These are phyloP conservation scores for Phaeolepiota aurea DNA, from an alignment of 768 basidiomycete genomes.

Conservation along the genomic window DNA sequence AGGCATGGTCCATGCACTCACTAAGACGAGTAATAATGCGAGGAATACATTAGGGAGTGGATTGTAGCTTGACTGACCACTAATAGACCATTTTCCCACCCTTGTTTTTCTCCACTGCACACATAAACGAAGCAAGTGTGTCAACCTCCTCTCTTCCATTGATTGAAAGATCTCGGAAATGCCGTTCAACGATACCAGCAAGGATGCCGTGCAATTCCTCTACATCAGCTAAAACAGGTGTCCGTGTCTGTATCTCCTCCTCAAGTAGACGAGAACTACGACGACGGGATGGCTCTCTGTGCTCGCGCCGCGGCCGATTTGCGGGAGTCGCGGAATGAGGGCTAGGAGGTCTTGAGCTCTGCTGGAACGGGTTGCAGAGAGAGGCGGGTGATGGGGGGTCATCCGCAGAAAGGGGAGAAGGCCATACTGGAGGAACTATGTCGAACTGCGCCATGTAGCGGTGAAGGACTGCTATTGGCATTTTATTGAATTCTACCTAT, in stretches of 20 bases:
- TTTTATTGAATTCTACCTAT: constrained; percentile 70
- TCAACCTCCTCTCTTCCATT: constrained; percentile 67
- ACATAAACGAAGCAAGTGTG: constrained; percentile 76
- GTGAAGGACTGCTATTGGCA: constrained; percentile 58
- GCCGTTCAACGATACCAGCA: constrained; percentile 62
- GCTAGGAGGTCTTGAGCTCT: constrained; percentile 41
- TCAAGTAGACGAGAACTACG: constrained; percentile 69
- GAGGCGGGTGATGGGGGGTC: constrained; percentile 66
- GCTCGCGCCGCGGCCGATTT: constrained; percentile 66
- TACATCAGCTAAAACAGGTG: constrained; percentile 64
- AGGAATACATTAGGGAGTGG: too few species aligned
- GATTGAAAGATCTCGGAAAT: constrained; percentile 56
- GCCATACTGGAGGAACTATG: constrained; percentile 61
- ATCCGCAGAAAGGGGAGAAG: constrained; percentile 55
- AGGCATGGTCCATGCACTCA: too few species aligned
- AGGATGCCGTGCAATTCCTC: constrained; percentile 59
- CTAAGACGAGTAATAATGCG: too few species aligned
- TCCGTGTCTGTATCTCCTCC: constrained; percentile 46
- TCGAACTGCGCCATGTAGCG: constrained; percentile 70
- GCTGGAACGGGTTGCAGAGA: constrained; percentile 41
- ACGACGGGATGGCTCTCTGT: constrained; percentile 50
- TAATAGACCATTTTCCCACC: constrained; percentile 12
- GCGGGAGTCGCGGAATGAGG: constrained; percentile 50
- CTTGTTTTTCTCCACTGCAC: constrained; percentile 57
- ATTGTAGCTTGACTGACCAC: background rate